Conservation (phyloP, 2,329 filamentous ascomycete genomes). For the Monosporascus sp. region DNA sequence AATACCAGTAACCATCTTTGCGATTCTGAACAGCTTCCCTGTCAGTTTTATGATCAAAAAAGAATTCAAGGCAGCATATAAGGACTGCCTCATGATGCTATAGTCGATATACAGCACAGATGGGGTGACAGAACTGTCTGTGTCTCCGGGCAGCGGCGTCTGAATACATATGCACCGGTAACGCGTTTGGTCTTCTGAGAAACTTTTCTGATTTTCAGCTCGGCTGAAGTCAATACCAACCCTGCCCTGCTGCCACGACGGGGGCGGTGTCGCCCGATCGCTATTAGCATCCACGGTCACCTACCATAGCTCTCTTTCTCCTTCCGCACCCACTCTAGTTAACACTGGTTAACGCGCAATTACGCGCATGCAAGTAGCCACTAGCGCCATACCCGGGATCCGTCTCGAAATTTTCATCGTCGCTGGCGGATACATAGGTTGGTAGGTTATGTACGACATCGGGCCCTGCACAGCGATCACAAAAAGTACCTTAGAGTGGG, state of each 20-base stretch:
- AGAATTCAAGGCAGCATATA: too few species aligned
- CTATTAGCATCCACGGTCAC: not conserved
- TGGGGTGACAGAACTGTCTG: too few species aligned
- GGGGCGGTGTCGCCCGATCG: conserved; percentile 2
- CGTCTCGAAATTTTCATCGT: conserved; percentile 4
- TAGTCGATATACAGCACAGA: too few species aligned
- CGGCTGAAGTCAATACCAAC: too few species aligned
- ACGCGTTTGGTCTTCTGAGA: too few species aligned
- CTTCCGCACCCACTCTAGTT: conserved; percentile 1
- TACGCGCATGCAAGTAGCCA: conserved; percentile 20
- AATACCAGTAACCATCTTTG: not conserved
- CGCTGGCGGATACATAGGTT: not conserved
- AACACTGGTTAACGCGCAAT: conserved; percentile 9
- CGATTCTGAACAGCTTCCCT: too few species aligned
- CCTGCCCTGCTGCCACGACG: too few species aligned
- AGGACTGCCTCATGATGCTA: too few species aligned
- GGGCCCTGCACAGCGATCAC: not conserved
- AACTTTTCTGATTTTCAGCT: too few species aligned
- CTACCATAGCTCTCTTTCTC: conserved; percentile 11
- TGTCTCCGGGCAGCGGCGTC: too few species aligned
- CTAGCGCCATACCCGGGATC: conserved; percentile 4
- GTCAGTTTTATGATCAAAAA: too few species aligned
- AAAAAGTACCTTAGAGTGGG: not conserved
- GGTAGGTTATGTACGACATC: not conserved
- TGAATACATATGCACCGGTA: too few species aligned